Base-by-base conservation (phyloP, 2,329 filamentous ascomycete genomes). In the Claviceps purpurea region DNA sequence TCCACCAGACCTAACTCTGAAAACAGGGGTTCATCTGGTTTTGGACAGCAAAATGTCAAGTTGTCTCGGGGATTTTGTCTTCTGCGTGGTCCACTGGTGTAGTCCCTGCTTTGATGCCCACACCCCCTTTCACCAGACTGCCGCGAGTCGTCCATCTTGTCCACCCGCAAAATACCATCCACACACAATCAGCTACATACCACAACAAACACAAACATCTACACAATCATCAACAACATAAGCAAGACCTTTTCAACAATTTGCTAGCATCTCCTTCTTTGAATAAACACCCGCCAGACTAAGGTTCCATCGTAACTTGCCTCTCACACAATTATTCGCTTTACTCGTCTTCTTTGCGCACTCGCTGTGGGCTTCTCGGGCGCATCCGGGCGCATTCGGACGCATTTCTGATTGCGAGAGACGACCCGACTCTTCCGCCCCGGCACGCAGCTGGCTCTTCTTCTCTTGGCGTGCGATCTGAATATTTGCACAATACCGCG, bases 361-460 rank as follows among this genome's bases (percentile, higher is more conserved):
- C 39, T 43, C 22, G 18, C 11, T 20, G n/a, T 38, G 1, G 14
- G 20, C 22, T n/a, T 20, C 14, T 47, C 47, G 47, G 47, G 51
- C 51, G 51, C 51, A 50, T 50, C n/a, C 51, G 26, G 50, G 50
- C 47, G 51, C 51, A 50, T 50, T 24, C 51, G 20, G 46, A 46
- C 47, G 51, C 51, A 50, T 46, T 45, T 14, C 41, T 39, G 37
- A 45, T 37, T 37, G 50, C 26, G 40, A 43, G 24, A 37, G 37
- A 40, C 30, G 14, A 38, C 46, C 24, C 45, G 13, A 45, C 39
- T 38, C 47, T 4, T 13, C 41, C 40, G 24, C 20, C 40, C 26
- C 22, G 24, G 7, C 30, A 45, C 48, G 8, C 18, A 6, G n/a
- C 41, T 30, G 30, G 34, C 40, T 16, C 48, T 16, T 16, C 20